Base-by-base conservation (phyloP, 1,284 basidiomycete species). In the Amylostereum chailletii region DNA sequence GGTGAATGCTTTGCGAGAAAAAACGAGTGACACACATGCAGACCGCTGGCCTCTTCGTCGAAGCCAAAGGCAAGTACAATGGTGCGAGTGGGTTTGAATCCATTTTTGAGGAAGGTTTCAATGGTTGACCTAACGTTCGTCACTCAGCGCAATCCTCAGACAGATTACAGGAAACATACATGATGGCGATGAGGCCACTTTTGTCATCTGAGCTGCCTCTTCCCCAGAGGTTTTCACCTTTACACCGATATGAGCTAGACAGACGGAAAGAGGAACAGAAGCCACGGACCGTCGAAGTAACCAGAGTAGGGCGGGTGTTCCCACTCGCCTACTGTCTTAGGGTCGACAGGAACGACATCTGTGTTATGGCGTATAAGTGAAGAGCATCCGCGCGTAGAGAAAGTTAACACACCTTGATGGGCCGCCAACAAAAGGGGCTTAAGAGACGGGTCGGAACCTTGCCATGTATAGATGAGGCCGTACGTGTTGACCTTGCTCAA, bases 41-140 rank as follows among this genome's bases (percentile, higher is more conserved):
- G 55, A 2, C 82, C 81, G 30, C 72, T 70, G 2, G 69, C 61
- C 64, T 89, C 86, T 57, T 88, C 86, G 57, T 89, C 85, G 51
- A 79, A 80, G n/a, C 86, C 86, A 46, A 78, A 81, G 1, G 78
- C 75, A 29, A 86, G 66, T 27, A 87, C 68, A 39, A 88, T 65
- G 0, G 71, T 70, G 3, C 81, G 72, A 10, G 67, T 64, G 0
- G 79, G 81, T 36, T 68, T 55, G 57, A 79, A 83, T 34, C 69
- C 75, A 30, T 62, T 63, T 48, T 73, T 67, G n/a, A 84, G 60
- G 2, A 84, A 63, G 0, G 71, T 67, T 58, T 83, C 79, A 11
- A 84, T 56, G 0, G 76, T 69, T 2, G 69, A 71, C 55, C 77
- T 79, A 52, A 9, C 33, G 9, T 37, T 26, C 8, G 34, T 36